Evolutionary conservation across 2,329 filamentous ascomycete species (phyloP), one percentile per base, ranked within the genome.

Genomic region (Aureobasidium sp.): DNA sequence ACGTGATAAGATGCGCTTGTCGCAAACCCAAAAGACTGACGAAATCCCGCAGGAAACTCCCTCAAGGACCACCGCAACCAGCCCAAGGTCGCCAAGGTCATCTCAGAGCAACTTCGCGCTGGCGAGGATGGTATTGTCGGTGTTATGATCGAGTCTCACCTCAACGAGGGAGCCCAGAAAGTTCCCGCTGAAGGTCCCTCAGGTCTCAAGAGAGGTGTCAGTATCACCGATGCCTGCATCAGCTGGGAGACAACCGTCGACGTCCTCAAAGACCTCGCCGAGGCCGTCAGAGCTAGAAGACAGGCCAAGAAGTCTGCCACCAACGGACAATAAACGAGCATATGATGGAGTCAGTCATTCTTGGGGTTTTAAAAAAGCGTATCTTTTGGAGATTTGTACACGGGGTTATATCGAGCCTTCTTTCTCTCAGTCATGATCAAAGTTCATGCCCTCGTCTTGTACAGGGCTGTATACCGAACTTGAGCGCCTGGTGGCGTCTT

Each of bases 71-170:
- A 97, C 77, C 85, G 86, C 65, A 98, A 98, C 74, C 91, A 98
- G 75, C 93, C 93, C 64, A 86, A 91, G 73, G 91, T 97, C 39
- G 90, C 91, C 59, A 81, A 86, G 68, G 79, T 78, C 49, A 76
- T 98, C 57, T 85, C 80, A 27, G 88, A 95, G 52, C 91, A 98
- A 75, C 78, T 98, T 59, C 83, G 86, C 48, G 84, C 86, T 59
- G 91, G 91, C 56, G 88, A 98, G 75, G 85, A 81, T 55, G 85
- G 82, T 59, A 95, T 98, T 63, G 81, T 97, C 60, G 93, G 90
- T 68, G 89, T 97, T 66, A 98, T 98, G 91, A 95, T 98, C 63
- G 91, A 98, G 77, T 95, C 89, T 66, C 91, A 97, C 74, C 91
- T 97, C 77, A 83, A 91, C 70, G 93, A 95, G 74, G 84, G 81